phyloP scores from a whole-genome alignment of 495 filamentous ascomycete species.

The Thermothielavioides terrestris region DNA sequence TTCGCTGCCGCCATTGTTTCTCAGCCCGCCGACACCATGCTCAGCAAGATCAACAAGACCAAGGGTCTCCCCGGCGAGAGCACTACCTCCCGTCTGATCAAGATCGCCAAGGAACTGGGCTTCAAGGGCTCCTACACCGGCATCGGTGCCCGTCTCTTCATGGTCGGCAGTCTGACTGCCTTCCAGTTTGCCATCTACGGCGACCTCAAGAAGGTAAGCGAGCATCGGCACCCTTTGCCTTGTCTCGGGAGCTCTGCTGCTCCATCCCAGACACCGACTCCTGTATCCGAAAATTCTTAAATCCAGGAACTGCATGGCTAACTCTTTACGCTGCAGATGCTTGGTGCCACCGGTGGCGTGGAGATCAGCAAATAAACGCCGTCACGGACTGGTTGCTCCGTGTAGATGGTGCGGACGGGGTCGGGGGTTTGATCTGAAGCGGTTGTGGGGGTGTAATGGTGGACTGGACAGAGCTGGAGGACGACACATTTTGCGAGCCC shows the following conservation, averaged over 20 bases:
- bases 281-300: neutral
- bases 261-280: neutral
- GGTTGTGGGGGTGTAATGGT: neutral
- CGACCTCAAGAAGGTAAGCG: neutral
- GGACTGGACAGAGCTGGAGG: neutral
- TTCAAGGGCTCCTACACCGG: conserved; percentile 79
- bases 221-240: no score
- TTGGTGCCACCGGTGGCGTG: conserved; percentile 68
- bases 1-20: conserved; percentile 95
- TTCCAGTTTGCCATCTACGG: conserved; percentile 96
- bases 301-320: neutral
- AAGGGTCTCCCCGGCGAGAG: conserved; percentile 92
- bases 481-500: neutral
- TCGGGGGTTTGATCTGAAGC: neutral
- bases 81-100: conserved; percentile 81
- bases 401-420: neutral
- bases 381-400: neutral
- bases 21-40: conserved; percentile 98
- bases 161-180: conserved; percentile 69
- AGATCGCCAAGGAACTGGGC: conserved; percentile 94
- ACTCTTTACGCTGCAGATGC: conserved; percentile 28
- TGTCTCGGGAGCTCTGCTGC: neutral
- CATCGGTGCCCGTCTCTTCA: conserved; percentile 90
- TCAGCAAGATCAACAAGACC: conserved; percentile 99
- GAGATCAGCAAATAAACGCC: conserved; percentile 54